Evolutionary conservation across 1,284 basidiomycete genomes (phyloP), one percentile per base, ranked within the genome.

Genomic region (Sporisorium exsertum): DNA sequence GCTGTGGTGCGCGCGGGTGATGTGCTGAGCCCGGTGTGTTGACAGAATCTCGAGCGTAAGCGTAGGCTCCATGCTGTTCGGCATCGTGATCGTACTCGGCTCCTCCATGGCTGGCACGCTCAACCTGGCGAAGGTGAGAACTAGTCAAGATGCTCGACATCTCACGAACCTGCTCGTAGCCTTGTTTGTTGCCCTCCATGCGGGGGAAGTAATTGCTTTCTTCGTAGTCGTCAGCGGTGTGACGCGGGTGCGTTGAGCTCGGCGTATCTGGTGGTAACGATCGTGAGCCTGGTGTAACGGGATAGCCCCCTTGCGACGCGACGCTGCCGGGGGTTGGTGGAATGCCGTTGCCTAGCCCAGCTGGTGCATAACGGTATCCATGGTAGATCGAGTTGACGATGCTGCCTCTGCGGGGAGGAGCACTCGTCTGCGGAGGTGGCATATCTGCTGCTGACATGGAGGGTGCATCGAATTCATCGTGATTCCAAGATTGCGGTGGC

Each of bases 181-280:
- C 40, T 20, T 26, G 35, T 32, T 46, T 46, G 29, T 45, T 27
- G 1, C 46, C 51, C 9, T 58, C 57, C 51, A 70, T 37, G 22
- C 53, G 63, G 3, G 72, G 72, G 29, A 74, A 74, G 53, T 74
- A 74, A 26, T 74, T 70, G 56, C 58, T 66, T 46, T 69, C 72
- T 33, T 63, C 63, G 26, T 60, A 58, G 10, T 40, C 55, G 8
- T 71, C 63, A 20, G 32, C 59, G 12, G 26, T 27, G 4, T 53
- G 49, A 15, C 63, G 54, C 5, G 32, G 54, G 37, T 69, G 29
- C 3, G 42, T 51, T 9, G 57, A 53, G 22, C 26, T 55, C 2
- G 71, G 71, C 29, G 71, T 73, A 35, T 46, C 51, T 5, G 72
- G 40, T 8, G 72, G 66, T 50, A 69, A 13, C 6, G 72, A 74